Evolutionary conservation across 768 basidiomycete species (phyloP), one percentile per base, ranked within the genome.

Genomic region (Pleurotus cornucopiae): DNA sequence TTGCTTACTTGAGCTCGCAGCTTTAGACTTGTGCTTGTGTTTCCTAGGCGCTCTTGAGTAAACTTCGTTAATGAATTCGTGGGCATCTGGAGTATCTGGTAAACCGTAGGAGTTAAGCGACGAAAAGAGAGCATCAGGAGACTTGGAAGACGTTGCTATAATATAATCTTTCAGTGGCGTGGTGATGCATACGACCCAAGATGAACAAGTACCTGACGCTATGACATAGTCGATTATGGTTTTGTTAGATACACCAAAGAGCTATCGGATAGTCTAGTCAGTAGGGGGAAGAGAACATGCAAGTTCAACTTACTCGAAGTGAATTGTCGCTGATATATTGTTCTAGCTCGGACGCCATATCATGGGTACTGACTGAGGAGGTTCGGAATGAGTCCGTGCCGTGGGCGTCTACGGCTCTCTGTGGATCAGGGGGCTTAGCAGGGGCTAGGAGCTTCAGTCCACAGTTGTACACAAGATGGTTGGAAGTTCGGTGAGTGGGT

Each of bases 141-240:
- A 82, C 69, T 95, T 95, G 54, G 92, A 80, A 55, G 88, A 85
- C 3, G 88, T 85, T n/a, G 91, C 93, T 87, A 63, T 2, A 57
- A 23, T 16, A 49, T 43, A 11, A 30, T 40, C 14, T 18, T n/a
- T 49, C 45, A 18, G 21, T 23, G 23, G 51, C 44, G n/a, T 37
- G 48, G 53, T 40, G 57, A 64, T 34, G 55, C 13, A 34, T 48
- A 6, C 18, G 43, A 26, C 55, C 13, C 54, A 58, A 44, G 39
- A 21, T 23, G 43, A 5, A 25, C 48, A 25, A 67, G 79, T 60
- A 88, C 91, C 93, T 70, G 89, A 86, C 48, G 91, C 91, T 68
- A 91, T 76, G 37, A 97, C 87, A 69, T 86, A 97, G 74, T 93
- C 88, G 62, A 93, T 83, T 58, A 89, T 91, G 61, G 83, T 91